These are phyloP conservation scores for Juglanconis sp. DNA, from an alignment of 2,329 filamentous ascomycete species.

Conservation along the genomic window DNA sequence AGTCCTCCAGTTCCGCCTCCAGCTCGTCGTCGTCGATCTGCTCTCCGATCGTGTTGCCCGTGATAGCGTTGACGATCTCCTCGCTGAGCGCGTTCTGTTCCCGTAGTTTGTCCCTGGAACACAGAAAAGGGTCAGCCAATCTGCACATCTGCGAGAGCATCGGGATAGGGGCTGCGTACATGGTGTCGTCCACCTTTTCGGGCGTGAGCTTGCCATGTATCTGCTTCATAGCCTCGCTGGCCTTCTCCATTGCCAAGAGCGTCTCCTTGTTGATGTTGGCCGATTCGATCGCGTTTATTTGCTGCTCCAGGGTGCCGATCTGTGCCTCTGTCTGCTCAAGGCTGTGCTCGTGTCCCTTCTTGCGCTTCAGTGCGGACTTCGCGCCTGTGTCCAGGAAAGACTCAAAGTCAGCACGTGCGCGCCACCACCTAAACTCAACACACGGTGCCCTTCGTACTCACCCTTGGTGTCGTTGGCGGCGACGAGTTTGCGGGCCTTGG, in stretches of 20 bases:
- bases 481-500: slow-evolving; percentile 83
- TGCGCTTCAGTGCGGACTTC: slow-evolving; percentile 83
- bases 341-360: slow-evolving; percentile 90
- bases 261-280: slow-evolving; percentile 99
- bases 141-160: slow-evolving; percentile 10
- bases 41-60: slow-evolving; percentile 63
- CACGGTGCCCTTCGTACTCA: slow-evolving; percentile 33
- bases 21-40: slow-evolving; percentile 81
- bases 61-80: slow-evolving; percentile 86
- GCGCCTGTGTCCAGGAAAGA: slow-evolving; percentile 59
- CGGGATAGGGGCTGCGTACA: slow-evolving; percentile 56
- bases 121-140: slow-evolving; percentile 27
- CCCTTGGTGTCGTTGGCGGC: slow-evolving; percentile 90
- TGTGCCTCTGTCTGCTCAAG: slow-evolving; percentile 87
- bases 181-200: slow-evolving; percentile 91
- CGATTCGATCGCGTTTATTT: slow-evolving; percentile 95
- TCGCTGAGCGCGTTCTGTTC: slow-evolving; percentile 92
- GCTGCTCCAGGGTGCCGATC: slow-evolving; percentile 87
- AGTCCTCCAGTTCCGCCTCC: slow-evolving; percentile 75
- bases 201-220: slow-evolving; percentile 90
- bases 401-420: slow-evolving; percentile 19
- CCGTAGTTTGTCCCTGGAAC: slow-evolving; percentile 74
- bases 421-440: neutral
- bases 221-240: slow-evolving; percentile 83
- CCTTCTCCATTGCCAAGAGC: slow-evolving; percentile 87